These are phyloP conservation scores for Chrysophaeum taylorii DNA, from an alignment of 352 stramenopile genomes.

Conservation along the genomic window DNA sequence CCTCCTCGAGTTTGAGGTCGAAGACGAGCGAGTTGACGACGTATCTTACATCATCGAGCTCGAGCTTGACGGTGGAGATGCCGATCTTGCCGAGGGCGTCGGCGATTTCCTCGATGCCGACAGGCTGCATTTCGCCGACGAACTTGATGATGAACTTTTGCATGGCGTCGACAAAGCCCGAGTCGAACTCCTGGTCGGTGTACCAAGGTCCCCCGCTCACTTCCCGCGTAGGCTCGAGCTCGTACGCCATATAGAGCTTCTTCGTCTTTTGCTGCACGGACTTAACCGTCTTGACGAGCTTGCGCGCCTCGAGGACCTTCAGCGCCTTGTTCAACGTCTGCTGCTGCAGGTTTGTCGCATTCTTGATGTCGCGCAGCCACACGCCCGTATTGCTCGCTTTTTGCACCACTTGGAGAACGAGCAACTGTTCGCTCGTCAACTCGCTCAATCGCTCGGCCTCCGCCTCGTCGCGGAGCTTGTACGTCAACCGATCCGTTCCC, in stretches of 20 bases:
- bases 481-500: neutral
- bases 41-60: conserved; percentile 10
- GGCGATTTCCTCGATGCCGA: neutral
- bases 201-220: conserved; percentile 85
- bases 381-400: conserved; percentile 71
- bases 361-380: conserved; percentile 78
- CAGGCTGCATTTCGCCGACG: conserved; percentile 30
- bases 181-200: conserved; percentile 81
- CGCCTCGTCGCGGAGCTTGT: neutral
- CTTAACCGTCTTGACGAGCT: conserved; percentile 81
- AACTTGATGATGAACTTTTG: conserved; percentile 74
- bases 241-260: conserved; percentile 15
- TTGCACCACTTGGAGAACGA: conserved; percentile 62
- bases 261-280: conserved; percentile 63
- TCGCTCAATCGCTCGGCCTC: neutral
- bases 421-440: conserved; percentile 19
- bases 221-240: conserved; percentile 65
- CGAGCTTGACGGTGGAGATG: conserved; percentile 16
- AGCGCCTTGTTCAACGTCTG: conserved; percentile 77
- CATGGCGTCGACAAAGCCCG: conserved; percentile 76
- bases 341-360: conserved; percentile 73
- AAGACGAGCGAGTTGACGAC: conserved; percentile 22
- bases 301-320: conserved; percentile 66
- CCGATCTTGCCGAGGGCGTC: neutral
- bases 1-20: conserved; percentile 22